Base-by-base conservation (phyloP, 257 asterid species). In the Ehretia macrophylla region DNA sequence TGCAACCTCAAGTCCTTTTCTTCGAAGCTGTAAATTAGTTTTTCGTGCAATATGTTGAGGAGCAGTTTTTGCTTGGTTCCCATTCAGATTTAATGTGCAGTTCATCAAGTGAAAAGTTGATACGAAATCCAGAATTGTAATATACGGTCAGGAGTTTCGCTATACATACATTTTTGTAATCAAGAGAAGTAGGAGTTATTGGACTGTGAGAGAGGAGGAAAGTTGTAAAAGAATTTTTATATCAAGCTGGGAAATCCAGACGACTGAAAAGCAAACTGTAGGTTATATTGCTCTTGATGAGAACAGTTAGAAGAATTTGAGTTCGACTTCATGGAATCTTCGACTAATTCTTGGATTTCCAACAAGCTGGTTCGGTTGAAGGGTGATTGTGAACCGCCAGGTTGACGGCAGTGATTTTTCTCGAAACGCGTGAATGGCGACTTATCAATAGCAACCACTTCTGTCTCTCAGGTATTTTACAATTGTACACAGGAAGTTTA, bases 1-100 rank as follows among this genome's bases (percentile, higher is more conserved):
- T 93, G 71, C 99, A 93, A 72, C 99, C 99, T 14, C 99, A 93
- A 64, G 89, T 89, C 60, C 96, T 93, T 66, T 80, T 89, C 65
- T 93, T 65, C 51, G 97, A 86, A 85, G 96, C 92, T 71, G 83
- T 75, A 62, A 74, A 89, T 62, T 82, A 84, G 78, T 65, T 51
- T 52, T 12, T n/a, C 40, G 45, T 66, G 48, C 62, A 65, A 50
- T 44, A 51, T 20, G 47, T 22, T 14, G n/a, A 58, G 42, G 38
- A 39, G 50, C 77, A 56, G 65, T 51, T 51, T 71, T 47, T 35
- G 47, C 20, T 27, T 47, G 50, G 77, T 58, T 58, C 51, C 55
- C 51, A 47, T 59, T 56, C 69, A 52, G 17, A 20, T 58, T 40
- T 71, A 58, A 75, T 19, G 32, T 60, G 58, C 40, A 61, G 68